Conservation (phyloP, 108 stramenopile species). For the Fistulifera solaris region DNA sequence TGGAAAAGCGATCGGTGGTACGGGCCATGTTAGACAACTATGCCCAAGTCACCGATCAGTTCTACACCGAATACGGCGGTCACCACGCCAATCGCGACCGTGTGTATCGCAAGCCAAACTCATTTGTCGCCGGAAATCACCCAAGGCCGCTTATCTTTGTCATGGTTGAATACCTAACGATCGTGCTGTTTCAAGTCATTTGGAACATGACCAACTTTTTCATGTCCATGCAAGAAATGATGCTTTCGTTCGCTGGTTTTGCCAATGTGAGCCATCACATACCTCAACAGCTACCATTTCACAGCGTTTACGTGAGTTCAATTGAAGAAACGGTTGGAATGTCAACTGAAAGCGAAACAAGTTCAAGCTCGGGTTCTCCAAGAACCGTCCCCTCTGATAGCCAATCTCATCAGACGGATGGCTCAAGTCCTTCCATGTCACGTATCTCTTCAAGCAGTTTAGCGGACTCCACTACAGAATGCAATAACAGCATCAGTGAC, state of each 20-base stretch:
- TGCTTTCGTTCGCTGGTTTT: background rate
- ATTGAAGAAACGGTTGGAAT: background rate
- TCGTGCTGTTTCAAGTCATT: constrained; percentile 22
- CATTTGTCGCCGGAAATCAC: constrained; percentile 28
- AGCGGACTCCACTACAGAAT: background rate
- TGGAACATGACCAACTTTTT: constrained; percentile 23
- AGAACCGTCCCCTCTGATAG: background rate
- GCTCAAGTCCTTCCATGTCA: background rate
- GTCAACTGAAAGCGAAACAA: background rate
- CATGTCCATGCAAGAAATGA: constrained; percentile 9
- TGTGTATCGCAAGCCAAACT: constrained; percentile 24
- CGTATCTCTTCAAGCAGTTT: background rate
- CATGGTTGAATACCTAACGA: constrained; percentile 24
- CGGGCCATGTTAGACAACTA: constrained; percentile 49
- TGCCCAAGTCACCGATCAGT: constrained; percentile 32
- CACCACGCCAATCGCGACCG: constrained; percentile 41
- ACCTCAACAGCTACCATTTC: constrained; percentile 2
- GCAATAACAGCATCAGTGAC: constrained; percentile 14
- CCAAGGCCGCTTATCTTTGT: constrained; percentile 27
- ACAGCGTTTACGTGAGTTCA: background rate
- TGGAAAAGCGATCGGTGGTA: constrained; percentile 31
- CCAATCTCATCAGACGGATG: background rate
- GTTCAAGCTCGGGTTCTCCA: background rate
- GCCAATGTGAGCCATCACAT: background rate
- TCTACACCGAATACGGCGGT: constrained; percentile 33